Percentiles rank a stretch among this genome's conserved stretches.
Conservation (phyloP, 257 asterid species). For the Solanum chiquidenum region DNA sequence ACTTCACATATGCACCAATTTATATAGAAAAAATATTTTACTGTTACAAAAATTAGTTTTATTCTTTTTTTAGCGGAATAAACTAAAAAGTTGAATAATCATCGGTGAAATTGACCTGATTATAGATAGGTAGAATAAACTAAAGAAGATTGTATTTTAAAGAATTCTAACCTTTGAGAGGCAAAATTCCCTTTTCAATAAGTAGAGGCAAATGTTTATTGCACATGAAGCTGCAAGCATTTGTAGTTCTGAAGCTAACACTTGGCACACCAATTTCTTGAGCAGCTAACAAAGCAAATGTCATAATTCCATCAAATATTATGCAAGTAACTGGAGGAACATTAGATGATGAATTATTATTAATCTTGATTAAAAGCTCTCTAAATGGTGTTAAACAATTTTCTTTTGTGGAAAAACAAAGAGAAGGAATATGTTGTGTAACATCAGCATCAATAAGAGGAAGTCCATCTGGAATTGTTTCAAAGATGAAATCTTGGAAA, state of each 20-base stretch:
- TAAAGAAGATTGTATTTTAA: background rate
- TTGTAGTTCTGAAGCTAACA: conserved; percentile 13
- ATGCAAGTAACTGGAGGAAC: conserved; percentile 24
- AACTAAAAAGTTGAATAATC: background rate
- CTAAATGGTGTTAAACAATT: conserved; percentile 23
- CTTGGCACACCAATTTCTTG: conserved; percentile 30
- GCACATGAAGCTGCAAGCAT: conserved; percentile 17
- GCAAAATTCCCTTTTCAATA: conserved; percentile 13
- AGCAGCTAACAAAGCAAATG: conserved; percentile 22
- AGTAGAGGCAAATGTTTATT: conserved; percentile 11
- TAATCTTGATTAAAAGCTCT: conserved; percentile 12
- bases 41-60: background rate
- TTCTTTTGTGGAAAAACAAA: conserved; percentile 16
- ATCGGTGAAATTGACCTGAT: background rate
- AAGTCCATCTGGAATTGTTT: conserved; percentile 36
- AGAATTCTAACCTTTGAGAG: conserved; percentile 15
- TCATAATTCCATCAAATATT: conserved; percentile 20
- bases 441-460: conserved; percentile 1
- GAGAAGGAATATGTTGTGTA: conserved; percentile 9
- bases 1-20: too few relatives aligned
- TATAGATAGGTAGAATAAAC: background rate
- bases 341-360: background rate
- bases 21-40: background rate
- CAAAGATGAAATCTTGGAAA: conserved; percentile 16
- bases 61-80: background rate